Evolutionary conservation across 2,329 filamentous ascomycete species (phyloP).

Genomic region (Scedosporium boydii): DNA sequence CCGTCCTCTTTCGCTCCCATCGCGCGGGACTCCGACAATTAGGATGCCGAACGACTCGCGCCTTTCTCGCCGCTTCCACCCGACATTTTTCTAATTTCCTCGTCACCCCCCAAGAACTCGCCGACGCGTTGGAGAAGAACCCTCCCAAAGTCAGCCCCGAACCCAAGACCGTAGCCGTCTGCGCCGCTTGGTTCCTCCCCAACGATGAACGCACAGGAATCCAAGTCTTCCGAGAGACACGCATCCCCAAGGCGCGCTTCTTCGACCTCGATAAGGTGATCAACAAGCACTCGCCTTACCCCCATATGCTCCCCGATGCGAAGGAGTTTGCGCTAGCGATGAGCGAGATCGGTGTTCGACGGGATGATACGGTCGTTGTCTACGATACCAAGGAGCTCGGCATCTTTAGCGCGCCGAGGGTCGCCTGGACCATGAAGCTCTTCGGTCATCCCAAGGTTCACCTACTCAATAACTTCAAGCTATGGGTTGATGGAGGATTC

Average conservation of each 20-base stretch:
- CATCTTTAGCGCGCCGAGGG: slow-evolving; percentile 87
- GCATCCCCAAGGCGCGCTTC: slow-evolving; percentile 85
- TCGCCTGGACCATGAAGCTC: slow-evolving; percentile 83
- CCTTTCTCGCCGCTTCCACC: not conserved
- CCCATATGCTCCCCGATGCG: slow-evolving; percentile 86
- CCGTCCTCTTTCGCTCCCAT: slow-evolving; percentile 2
- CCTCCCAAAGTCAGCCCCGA: slow-evolving; percentile 71
- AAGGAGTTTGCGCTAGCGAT: slow-evolving; percentile 79
- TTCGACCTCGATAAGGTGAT: slow-evolving; percentile 93
- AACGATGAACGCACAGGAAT: slow-evolving; percentile 79
- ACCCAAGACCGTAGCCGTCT: slow-evolving; percentile 78
- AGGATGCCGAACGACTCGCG: not conserved
- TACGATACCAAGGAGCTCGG: slow-evolving; percentile 89
- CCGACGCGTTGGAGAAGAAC: slow-evolving; percentile 74
- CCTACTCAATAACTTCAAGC: slow-evolving; percentile 87
- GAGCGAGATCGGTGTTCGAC: slow-evolving; percentile 76
- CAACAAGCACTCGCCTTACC: slow-evolving; percentile 79
- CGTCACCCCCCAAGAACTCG: slow-evolving; percentile 74
- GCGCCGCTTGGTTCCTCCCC: slow-evolving; percentile 92
- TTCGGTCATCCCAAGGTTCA: slow-evolving; percentile 89
- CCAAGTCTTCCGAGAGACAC: slow-evolving; percentile 69
- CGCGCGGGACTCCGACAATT: slow-evolving; percentile 2
- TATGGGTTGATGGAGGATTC: slow-evolving; percentile 80
- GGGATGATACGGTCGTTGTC: slow-evolving; percentile 84
- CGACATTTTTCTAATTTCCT: slow-evolving; percentile 65